phyloP scores from a whole-genome alignment of 352 stramenopile species.

The Elongisporangium senticosum region DNA sequence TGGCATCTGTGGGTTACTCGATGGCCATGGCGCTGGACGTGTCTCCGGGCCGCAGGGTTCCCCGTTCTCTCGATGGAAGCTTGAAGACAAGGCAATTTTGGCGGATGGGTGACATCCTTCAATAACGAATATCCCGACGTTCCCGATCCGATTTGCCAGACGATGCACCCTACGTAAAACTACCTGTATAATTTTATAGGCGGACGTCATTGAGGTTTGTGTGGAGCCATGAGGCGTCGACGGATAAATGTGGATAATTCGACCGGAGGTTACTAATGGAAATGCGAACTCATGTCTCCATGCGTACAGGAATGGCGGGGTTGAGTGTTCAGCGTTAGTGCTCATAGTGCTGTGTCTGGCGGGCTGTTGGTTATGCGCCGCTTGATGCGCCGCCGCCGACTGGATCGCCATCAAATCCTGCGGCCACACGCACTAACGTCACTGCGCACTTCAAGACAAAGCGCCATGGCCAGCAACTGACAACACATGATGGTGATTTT shows the following conservation, averaged over 20 bases:
- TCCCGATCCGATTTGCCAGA: not conserved
- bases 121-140: not conserved
- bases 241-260: not conserved
- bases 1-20: not conserved
- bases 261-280: not conserved
- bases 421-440: not conserved
- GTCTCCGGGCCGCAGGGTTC: not conserved
- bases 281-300: not conserved
- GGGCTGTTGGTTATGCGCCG: no score
- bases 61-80: not conserved
- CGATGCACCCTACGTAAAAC: not conserved
- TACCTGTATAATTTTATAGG: not conserved
- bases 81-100: not conserved
- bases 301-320: no score
- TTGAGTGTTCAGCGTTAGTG: no score
- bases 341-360: no score
- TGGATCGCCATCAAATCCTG: not conserved
- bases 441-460: no score
- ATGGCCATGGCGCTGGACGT: not conserved
- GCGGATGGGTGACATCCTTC: not conserved
- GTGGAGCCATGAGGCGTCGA: not conserved
- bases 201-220: not conserved
- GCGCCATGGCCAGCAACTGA: no score
- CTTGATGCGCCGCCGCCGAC: no score
- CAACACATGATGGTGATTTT: no score